These are phyloP conservation scores for Thamnidium elegans DNA, from an alignment of 192 early-diverging fungal genomes.

Conservation along the genomic window DNA sequence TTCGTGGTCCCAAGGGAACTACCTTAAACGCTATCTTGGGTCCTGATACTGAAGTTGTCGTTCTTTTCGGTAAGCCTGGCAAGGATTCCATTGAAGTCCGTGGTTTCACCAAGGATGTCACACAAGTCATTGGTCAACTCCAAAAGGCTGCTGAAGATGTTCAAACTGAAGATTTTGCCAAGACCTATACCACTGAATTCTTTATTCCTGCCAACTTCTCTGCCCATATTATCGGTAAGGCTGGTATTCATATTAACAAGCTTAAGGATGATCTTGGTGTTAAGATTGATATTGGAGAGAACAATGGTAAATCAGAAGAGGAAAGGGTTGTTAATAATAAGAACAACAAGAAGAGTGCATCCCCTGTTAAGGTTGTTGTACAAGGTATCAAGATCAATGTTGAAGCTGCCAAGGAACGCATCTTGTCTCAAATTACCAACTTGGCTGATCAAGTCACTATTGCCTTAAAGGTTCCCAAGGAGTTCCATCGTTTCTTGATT, in stretches of 20 bases:
- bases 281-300: constrained; percentile 56
- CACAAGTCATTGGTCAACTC: constrained; percentile 67
- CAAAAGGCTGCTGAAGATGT: constrained; percentile 61
- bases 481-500: constrained; percentile 71
- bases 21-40: constrained; percentile 72
- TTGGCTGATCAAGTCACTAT: constrained; percentile 63
- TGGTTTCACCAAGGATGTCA: constrained; percentile 78
- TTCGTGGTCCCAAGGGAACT: constrained; percentile 75
- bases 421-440: constrained; percentile 64
- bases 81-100: constrained; percentile 76
- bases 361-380: constrained; percentile 62
- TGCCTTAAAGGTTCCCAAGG: constrained; percentile 52
- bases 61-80: constrained; percentile 65
- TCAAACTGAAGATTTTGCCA: constrained; percentile 66
- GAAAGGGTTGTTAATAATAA: constrained; percentile 23
- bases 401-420: constrained; percentile 63
- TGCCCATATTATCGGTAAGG: constrained; percentile 86
- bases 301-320: constrained; percentile 35
- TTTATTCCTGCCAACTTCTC: constrained; percentile 65
- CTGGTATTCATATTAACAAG: constrained; percentile 77
- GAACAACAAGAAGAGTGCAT: constrained; percentile 32
- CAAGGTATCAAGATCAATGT: constrained; percentile 79
- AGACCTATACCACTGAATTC: constrained; percentile 69
- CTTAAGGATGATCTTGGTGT: constrained; percentile 77
- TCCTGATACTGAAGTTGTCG: constrained; percentile 59